A percentile compares a stretch with the other conserved stretches of the same genome.
phyloP scores from a whole-genome alignment of 1,139 yeast genomes.

The Debaryomyces udenii region DNA sequence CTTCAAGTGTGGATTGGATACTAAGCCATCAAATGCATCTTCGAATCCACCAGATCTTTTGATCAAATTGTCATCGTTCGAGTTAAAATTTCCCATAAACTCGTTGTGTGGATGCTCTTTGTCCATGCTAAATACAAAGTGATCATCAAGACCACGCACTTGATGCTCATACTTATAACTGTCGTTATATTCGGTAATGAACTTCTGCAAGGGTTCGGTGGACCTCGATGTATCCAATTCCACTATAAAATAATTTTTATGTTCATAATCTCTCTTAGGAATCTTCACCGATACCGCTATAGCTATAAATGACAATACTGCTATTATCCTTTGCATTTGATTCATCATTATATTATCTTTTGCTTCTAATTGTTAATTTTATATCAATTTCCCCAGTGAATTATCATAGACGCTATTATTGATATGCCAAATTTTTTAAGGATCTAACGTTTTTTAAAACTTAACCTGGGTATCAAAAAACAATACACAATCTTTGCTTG shows the following conservation, averaged over 20 bases:
- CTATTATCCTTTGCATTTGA: slow-evolving; percentile 1
- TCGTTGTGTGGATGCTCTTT: slow-evolving; percentile 39
- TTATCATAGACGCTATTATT: slow-evolving; percentile 1
- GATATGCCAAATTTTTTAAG: neutral
- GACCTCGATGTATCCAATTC: slow-evolving; percentile 47
- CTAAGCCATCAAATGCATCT: slow-evolving; percentile 30
- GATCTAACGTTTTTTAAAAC: neutral
- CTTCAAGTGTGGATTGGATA: slow-evolving; percentile 31
- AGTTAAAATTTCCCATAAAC: slow-evolving; percentile 41
- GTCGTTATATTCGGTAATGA: slow-evolving; percentile 38
- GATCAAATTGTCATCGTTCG: slow-evolving; percentile 30
- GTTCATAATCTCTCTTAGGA: slow-evolving; percentile 42
- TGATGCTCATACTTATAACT: slow-evolving; percentile 56
- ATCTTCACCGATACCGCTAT: slow-evolving; percentile 14
- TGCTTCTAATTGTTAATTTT: neutral
- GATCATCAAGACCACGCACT: slow-evolving; percentile 58
- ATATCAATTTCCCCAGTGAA: slow-evolving; percentile 6
- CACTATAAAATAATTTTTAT: slow-evolving; percentile 57
- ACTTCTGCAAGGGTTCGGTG: slow-evolving; percentile 31
- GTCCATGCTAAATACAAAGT: slow-evolving; percentile 61
- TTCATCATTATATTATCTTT: neutral
- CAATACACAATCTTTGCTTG: too few species aligned
- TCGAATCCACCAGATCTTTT: slow-evolving; percentile 33
- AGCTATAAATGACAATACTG: slow-evolving; percentile 1
- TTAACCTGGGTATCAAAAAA: neutral